These are phyloP conservation scores for Pythium phragmiticola DNA, from an alignment of 352 stramenopile species.

Conservation along the genomic window DNA sequence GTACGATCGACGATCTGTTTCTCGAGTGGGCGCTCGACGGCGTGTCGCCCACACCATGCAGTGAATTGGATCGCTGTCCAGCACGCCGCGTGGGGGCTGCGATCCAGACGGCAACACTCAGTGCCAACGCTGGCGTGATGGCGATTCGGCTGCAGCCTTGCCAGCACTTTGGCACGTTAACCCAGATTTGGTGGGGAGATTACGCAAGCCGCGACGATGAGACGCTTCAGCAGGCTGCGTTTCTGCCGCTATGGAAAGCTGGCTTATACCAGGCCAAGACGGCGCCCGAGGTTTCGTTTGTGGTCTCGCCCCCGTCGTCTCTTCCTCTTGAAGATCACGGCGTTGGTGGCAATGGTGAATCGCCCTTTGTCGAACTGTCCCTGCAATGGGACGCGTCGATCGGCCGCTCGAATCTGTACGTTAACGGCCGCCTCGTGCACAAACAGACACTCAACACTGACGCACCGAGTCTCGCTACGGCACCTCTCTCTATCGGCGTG, in stretches of 20 bases:
- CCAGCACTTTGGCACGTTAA: slow-evolving; percentile 49
- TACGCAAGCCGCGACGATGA: slow-evolving; percentile 33
- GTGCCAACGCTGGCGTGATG: slow-evolving; percentile 50
- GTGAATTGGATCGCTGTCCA: slow-evolving; percentile 35
- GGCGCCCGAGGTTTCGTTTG: slow-evolving; percentile 29
- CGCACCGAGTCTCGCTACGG: slow-evolving; percentile 14
- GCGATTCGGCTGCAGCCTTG: slow-evolving; percentile 52
- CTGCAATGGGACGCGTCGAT: slow-evolving; percentile 67
- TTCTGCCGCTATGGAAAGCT: slow-evolving; percentile 62
- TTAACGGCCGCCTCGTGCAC: slow-evolving; percentile 48
- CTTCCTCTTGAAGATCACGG: background rate
- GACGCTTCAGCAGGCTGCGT: slow-evolving; percentile 33
- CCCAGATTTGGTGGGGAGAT: slow-evolving; percentile 61
- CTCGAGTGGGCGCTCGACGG: slow-evolving; percentile 59
- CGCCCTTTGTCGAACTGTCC: slow-evolving; percentile 40
- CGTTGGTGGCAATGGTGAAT: background rate
- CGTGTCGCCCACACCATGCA: slow-evolving; percentile 42
- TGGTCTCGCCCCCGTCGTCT: slow-evolving; percentile 25
- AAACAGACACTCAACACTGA: slow-evolving; percentile 25
- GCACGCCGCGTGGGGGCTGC: slow-evolving; percentile 54
- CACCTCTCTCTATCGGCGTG: slow-evolving; percentile 48
- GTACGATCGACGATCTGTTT: slow-evolving; percentile 39
- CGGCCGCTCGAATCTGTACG: slow-evolving; percentile 60
- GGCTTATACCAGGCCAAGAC: slow-evolving; percentile 57
- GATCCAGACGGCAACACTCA: slow-evolving; percentile 36